Evolutionary conservation across 768 basidiomycete species (phyloP), one percentile per base, ranked within the genome.

Genomic region (Naematelia encephala): DNA sequence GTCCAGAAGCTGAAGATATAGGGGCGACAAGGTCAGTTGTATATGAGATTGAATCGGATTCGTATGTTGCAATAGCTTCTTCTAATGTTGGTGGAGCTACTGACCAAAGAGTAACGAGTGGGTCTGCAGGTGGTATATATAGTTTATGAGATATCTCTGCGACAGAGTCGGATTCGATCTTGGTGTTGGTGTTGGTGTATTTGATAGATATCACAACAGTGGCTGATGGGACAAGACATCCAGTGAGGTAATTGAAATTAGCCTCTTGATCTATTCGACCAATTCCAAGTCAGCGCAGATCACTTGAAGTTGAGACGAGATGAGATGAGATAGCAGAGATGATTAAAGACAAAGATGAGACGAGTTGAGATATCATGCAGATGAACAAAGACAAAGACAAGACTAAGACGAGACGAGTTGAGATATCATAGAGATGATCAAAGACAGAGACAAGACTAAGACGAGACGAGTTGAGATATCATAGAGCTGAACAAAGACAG

Each of bases 181-280:
- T 39, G 8, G 34, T 16, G 34, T 8, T 16, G 16, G 8, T 8
- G 79, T 59, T 84, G 80, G 73, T 82, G 53, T 26, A 53, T 13
- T 25, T 22, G 51, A 75, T 86, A 1, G 82, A 77, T 8, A 88
- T 78, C 19, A 91, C 77, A 12, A 91, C 76, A 62, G 84, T 84
- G 1, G 88, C 86, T 0, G 82, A 82, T 0, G 91, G 88, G 3
- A 90, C 81, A 48, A 81, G 79, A 77, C 88, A 91, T 53, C 90
- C 91, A 0, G 89, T 84, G 14, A 94, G 81, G 73, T 91, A 94
- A 78, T 83, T 86, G 74, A 94, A 94, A 78, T 94, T 94, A 67
- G 87, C 87, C 77, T 92, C 90, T 79, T 82, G 68, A 51, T 71
- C 75, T 77, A 46, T 10, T 21, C 4, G 1, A 46, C 53, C 29